phyloP scores from a whole-genome alignment of 164 flowering plant species.

The Chimonanthus salicifolius region DNA sequence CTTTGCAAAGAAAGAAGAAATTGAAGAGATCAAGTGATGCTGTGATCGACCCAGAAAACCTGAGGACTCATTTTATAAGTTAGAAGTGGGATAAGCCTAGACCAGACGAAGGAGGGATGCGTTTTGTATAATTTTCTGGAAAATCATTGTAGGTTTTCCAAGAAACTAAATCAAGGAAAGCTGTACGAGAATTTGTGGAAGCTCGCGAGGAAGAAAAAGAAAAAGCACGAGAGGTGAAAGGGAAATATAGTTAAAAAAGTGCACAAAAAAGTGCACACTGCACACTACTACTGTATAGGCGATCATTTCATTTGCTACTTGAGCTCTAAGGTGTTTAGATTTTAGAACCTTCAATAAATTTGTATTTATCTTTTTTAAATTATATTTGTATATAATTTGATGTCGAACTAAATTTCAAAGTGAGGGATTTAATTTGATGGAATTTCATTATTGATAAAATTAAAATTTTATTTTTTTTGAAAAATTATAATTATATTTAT shows the following conservation, averaged over 20 bases:
- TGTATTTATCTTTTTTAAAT: no score
- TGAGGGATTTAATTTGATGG: no score
- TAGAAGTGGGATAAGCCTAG: background rate
- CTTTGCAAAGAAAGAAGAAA: background rate
- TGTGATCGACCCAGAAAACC: background rate
- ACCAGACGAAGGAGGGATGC: background rate
- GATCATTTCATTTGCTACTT: no score
- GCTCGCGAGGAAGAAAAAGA: background rate
- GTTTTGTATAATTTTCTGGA: background rate
- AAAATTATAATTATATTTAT: no score
- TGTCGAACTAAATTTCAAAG: no score
- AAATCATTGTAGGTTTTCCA: background rate
- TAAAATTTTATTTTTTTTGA: no score
- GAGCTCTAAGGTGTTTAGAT: no score
- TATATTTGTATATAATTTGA: no score
- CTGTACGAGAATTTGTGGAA: background rate
- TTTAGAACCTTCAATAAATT: no score
- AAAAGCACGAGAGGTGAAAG: background rate
- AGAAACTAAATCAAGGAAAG: background rate
- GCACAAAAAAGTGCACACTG: no score
- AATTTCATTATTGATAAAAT: no score
- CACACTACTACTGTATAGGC: background rate
- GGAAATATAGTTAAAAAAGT: background rate
- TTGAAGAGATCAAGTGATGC: slow-evolving; percentile 8
- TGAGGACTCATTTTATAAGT: background rate